These are phyloP conservation scores for Fusarium mexicanum DNA, from an alignment of 2,329 filamentous ascomycete species.

Conservation along the genomic window DNA sequence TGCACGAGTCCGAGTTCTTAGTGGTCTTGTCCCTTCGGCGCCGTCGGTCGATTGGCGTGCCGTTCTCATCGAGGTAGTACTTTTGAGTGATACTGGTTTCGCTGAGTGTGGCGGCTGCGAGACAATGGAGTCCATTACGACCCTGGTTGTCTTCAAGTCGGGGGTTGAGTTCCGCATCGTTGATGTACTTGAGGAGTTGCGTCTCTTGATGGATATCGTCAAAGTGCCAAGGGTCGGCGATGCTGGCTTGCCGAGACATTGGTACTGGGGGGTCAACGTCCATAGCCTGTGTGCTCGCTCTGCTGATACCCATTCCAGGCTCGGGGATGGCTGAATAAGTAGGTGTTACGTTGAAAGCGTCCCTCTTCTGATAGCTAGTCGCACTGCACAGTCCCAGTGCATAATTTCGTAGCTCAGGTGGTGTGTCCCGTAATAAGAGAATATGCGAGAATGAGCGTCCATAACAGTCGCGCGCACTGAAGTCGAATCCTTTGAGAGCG, in stretches of 20 bases:
- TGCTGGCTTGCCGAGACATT: not conserved
- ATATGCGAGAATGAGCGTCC: constrained; percentile 64
- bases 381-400: constrained; percentile 45
- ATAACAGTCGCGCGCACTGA: constrained; percentile 57
- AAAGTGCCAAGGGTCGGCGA: not conserved
- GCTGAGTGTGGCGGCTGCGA: constrained; percentile 64
- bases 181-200: constrained; percentile 37
- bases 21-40: constrained; percentile 8
- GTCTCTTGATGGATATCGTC: constrained; percentile 28
- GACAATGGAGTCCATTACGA: constrained; percentile 66
- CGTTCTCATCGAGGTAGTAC: constrained; percentile 27
- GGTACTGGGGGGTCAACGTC: constrained; percentile 38
- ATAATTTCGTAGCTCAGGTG: constrained; percentile 45
- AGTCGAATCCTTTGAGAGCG: constrained; percentile 37
- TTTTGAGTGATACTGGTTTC: constrained; percentile 50
- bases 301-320: constrained; percentile 5
- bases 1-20: constrained; percentile 48
- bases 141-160: constrained; percentile 51
- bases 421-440: constrained; percentile 46
- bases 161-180: constrained; percentile 27
- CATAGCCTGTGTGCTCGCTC: constrained; percentile 21
- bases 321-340: not conserved
- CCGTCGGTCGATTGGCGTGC: constrained; percentile 15
- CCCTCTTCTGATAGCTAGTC: constrained; percentile 51
- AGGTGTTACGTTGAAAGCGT: constrained; percentile 58